Evolutionary conservation across 2,329 filamentous ascomycete genomes (phyloP).

Genomic region (Myriosclerotinia curreyana): DNA sequence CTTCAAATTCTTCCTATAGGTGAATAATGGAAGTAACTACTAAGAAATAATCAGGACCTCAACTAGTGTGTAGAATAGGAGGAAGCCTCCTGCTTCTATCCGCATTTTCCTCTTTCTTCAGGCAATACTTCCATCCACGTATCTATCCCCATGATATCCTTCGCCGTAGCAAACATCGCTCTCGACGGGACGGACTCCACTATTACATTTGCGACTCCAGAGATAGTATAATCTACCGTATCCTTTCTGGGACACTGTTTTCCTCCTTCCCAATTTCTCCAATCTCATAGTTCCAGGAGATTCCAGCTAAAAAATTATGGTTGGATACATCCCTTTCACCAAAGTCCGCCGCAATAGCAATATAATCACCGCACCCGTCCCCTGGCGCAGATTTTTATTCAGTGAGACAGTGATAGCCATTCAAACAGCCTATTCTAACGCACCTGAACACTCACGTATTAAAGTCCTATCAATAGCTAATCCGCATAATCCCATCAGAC

Average conservation of each 20-base stretch:
- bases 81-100: background rate
- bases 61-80: background rate
- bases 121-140: background rate
- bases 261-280: no score
- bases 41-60: background rate
- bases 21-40: no score
- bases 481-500: constrained; percentile 10
- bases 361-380: background rate
- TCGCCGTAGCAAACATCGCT: background rate
- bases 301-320: background rate
- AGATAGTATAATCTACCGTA: constrained; percentile 4
- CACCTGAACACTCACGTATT: background rate
- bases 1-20: background rate
- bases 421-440: background rate
- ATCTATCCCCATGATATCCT: background rate
- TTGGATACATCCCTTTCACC: background rate
- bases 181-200: background rate
- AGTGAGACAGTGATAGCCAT: background rate
- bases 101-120: background rate
- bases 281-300: no score
- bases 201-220: constrained; percentile 10
- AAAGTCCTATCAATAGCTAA: constrained; percentile 4
- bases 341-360: background rate
- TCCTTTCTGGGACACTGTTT: constrained; percentile 3
- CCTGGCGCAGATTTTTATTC: background rate